A percentile compares a stretch with the other conserved stretches of the same genome.
These are phyloP conservation scores for Polygonum aviculare DNA, from an alignment of 148 eudicot species.

Conservation along the genomic window DNA sequence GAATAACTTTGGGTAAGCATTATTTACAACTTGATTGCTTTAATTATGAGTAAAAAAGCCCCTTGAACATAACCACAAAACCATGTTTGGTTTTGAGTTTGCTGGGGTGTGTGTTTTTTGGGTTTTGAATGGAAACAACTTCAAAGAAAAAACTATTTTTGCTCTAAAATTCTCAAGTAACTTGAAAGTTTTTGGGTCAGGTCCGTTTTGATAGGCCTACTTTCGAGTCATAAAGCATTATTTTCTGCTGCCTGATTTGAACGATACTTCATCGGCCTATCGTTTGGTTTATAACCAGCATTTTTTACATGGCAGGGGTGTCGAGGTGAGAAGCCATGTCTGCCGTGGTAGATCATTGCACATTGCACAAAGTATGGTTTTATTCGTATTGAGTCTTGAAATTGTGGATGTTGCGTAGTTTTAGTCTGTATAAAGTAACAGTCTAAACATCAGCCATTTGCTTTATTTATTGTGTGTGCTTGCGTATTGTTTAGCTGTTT, in stretches of 20 bases:
- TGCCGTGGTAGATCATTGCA: not conserved
- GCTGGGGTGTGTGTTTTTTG: not conserved
- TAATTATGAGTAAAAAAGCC: not conserved
- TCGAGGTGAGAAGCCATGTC: not conserved
- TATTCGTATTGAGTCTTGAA: not conserved
- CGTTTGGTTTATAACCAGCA: not conserved
- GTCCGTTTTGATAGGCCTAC: not conserved
- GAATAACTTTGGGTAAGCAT: not conserved
- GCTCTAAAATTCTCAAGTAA: not conserved
- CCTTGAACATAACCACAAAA: not conserved
- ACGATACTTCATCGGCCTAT: not conserved
- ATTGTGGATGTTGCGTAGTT: not conserved
- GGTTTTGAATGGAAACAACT: not conserved
- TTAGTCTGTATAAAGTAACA: not conserved
- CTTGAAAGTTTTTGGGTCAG: not conserved
- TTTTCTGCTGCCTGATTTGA: not conserved
- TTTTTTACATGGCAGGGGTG: not conserved
- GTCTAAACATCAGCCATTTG: not conserved
- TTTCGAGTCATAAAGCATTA: not conserved
- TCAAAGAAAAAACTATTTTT: not conserved
- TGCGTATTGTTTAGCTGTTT: not conserved
- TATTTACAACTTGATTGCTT: not conserved
- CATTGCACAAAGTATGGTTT: not conserved
- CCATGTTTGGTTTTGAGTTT: too few species aligned
- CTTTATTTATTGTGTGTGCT: not conserved